Evolutionary conservation across 257 asterid genomes (phyloP), one percentile per base, ranked within the genome.

Genomic region (Cruciata laevipes): DNA sequence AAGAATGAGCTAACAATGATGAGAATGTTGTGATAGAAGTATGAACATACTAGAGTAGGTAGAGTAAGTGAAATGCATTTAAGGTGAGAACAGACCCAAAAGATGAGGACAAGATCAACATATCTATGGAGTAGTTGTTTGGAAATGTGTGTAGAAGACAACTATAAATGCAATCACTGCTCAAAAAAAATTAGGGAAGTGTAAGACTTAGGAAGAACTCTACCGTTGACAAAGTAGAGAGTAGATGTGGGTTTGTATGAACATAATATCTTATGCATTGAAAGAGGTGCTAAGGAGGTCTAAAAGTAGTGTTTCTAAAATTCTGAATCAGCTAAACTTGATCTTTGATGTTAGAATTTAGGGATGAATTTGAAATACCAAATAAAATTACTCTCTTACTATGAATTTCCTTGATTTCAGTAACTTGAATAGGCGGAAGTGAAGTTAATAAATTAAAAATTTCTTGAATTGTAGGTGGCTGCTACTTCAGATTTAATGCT

Each of bases 401-500:
- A 10, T 24, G 17, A 23, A 53, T 53, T 53, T 27, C 56, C 11
- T 40, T 9, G 51, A 4, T 65, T 9, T 25, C 10, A 25, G 60
- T 40, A 12, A 24, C 51, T 25, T 69, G 49, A 40, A 59, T 25
- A 5, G 38, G 32, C 10, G 2, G 47, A 35, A 0, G 37, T 5
- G 62, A 42, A 47, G 61, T 61, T 47, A 38, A 61, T 62, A 69
- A 35, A 71, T 52, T 20, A 58, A 70, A 25, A 27, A 27, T 27
- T 63, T 69, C 58, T 55, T 58, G 65, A 63, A 30, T 20, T 57
- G 55, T 81, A 90, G 97, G 97, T 90, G 73, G 86, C 97, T 76
- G 86, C 96, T 65, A 83, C 88, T 78, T 86, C 93, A 68, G 97
- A 90, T 85, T 75, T 90, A 74, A 88, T 85, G 96, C 86, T 88